Percentiles rank a stretch among this genome's conserved stretches.
Conservation (phyloP, 805 yeast species). For the Zygoascus flipseniorum region DNA sequence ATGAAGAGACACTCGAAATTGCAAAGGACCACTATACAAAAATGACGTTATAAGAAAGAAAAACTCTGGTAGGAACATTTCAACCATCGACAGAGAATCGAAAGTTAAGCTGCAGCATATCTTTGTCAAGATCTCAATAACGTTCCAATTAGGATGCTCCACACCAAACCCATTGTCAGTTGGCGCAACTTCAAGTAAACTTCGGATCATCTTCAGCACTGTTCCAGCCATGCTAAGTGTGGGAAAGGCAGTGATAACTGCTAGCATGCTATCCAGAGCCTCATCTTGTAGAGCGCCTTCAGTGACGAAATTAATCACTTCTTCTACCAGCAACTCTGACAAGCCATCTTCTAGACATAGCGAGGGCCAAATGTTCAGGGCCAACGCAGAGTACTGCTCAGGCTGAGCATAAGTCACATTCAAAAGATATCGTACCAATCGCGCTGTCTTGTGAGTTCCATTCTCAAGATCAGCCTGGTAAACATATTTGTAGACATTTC, state of each 20-base stretch:
- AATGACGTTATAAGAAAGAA: constrained; percentile 57
- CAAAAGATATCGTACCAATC: constrained; percentile 54
- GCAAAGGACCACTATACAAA: constrained; percentile 41
- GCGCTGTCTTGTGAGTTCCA: constrained; percentile 55
- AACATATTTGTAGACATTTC: constrained; percentile 52
- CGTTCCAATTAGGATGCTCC: constrained; percentile 53
- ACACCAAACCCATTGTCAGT: neutral
- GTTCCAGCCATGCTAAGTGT: constrained; percentile 66
- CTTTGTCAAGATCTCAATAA: constrained; percentile 57
- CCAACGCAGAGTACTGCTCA: constrained; percentile 43
- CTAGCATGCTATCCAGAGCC: constrained; percentile 50
- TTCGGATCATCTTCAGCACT: constrained; percentile 48
- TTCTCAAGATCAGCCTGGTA: constrained; percentile 42
- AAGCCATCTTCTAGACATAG: constrained; percentile 55
- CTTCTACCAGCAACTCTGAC: constrained; percentile 55
- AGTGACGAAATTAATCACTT: constrained; percentile 61
- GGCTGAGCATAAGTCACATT: constrained; percentile 45
- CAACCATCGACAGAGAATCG: constrained; percentile 37
- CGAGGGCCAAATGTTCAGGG: constrained; percentile 58
- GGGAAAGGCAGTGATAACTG: constrained; percentile 56
- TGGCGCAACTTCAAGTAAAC: constrained; percentile 36
- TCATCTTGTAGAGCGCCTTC: constrained; percentile 65
- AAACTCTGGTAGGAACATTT: constrained; percentile 50
- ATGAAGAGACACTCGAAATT: constrained; percentile 53
- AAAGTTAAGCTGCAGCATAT: constrained; percentile 59